These are phyloP conservation scores for Lantana camara DNA, from an alignment of 257 asterid species.

Conservation along the genomic window DNA sequence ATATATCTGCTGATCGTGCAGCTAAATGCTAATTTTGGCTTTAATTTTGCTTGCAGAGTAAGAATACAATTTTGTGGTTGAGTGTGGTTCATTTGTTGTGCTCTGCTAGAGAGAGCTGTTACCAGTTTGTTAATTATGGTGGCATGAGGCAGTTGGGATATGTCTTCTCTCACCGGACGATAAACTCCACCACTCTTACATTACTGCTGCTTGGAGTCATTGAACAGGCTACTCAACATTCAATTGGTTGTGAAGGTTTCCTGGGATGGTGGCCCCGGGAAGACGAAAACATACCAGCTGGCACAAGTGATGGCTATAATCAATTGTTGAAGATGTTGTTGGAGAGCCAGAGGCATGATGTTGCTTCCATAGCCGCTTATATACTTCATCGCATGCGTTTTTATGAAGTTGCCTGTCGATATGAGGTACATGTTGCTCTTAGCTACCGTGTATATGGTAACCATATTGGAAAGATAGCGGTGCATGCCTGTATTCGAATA, in stretches of 20 bases:
- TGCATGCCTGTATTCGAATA: not conserved
- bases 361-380: slow-evolving; percentile 80
- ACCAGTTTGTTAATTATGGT: slow-evolving; percentile 40
- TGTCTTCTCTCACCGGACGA: slow-evolving; percentile 46
- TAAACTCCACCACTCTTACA: slow-evolving; percentile 49
- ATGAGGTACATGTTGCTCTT: slow-evolving; percentile 67
- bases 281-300: slow-evolving; percentile 70
- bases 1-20: not conserved
- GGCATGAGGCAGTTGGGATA: slow-evolving; percentile 92
- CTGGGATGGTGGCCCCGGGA: slow-evolving; percentile 65
- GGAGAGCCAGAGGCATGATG: slow-evolving; percentile 84
- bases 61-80: slow-evolving; percentile 69
- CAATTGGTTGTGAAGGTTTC: slow-evolving; percentile 83
- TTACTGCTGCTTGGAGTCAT: slow-evolving; percentile 41
- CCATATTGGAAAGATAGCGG: not conserved
- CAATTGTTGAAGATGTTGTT: slow-evolving; percentile 79
- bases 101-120: slow-evolving; percentile 62
- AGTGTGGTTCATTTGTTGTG: slow-evolving; percentile 71
- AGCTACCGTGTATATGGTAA: slow-evolving; percentile 19
- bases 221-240: slow-evolving; percentile 70
- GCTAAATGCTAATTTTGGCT: slow-evolving; percentile 29
- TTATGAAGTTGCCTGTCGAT: slow-evolving; percentile 93
- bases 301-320: slow-evolving; percentile 86
- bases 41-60: slow-evolving; percentile 53
- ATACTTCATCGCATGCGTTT: slow-evolving; percentile 84